Evolutionary conservation across 2,329 filamentous ascomycete genomes (phyloP).

Genomic region (Hypoxylon sp.): DNA sequence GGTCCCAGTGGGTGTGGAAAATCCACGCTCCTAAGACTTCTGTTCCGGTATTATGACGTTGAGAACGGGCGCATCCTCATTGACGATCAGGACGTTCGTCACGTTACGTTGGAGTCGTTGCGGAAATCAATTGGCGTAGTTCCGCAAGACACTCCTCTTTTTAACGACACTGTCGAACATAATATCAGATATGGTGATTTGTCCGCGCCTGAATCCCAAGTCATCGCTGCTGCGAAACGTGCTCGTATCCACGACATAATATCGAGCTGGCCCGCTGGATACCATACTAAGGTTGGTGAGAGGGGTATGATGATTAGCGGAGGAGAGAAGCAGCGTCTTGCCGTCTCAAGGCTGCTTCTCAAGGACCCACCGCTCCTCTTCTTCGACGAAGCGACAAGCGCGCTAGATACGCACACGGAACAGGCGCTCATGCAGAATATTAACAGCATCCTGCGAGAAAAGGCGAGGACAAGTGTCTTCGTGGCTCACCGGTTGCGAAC

Average conservation of each 20-base stretch:
- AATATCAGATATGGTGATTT: constrained; percentile 95
- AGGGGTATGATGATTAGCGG: constrained; percentile 96
- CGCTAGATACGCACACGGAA: constrained; percentile 93
- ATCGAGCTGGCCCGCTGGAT: constrained; percentile 83
- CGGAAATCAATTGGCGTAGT: constrained; percentile 92
- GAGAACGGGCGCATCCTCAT: constrained; percentile 88
- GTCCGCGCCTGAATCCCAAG: constrained; percentile 77
- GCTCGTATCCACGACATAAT: constrained; percentile 90
- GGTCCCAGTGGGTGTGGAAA: constrained; percentile 97
- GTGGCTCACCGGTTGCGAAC: constrained; percentile 92
- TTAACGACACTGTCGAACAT: constrained; percentile 95
- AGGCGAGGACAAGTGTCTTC: constrained; percentile 90
- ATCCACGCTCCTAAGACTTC: constrained; percentile 87
- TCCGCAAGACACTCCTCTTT: constrained; percentile 95
- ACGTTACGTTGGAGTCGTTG: constrained; percentile 84
- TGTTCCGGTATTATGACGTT: constrained; percentile 96
- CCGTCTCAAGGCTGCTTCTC: constrained; percentile 83
- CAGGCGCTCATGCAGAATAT: constrained; percentile 92
- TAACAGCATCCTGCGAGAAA: constrained; percentile 90
- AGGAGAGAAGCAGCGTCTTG: constrained; percentile 92
- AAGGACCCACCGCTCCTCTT: constrained; percentile 93
- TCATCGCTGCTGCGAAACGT: constrained; percentile 81
- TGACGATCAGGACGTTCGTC: constrained; percentile 90
- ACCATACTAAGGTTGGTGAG: constrained; percentile 91
- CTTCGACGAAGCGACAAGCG: constrained; percentile 95